Evolutionary conservation across 1,284 basidiomycete genomes (phyloP).

Genomic region (Hymenochaete sp.): DNA sequence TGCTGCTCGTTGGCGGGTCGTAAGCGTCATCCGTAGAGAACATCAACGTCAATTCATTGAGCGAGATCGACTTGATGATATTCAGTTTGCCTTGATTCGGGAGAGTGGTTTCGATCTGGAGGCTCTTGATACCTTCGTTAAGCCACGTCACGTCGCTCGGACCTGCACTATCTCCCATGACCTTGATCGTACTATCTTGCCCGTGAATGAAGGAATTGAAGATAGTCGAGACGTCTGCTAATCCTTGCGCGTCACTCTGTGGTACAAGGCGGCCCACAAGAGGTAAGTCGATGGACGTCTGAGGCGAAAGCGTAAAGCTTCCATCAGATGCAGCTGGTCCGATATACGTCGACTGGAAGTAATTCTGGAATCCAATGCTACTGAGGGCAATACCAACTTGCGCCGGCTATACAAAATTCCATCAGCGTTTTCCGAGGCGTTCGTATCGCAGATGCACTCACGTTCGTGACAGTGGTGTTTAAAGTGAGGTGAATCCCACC

Average conservation of each 20-base stretch:
- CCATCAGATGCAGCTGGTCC: slow-evolving; percentile 48
- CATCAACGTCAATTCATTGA: slow-evolving; percentile 56
- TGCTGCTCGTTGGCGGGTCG: slow-evolving; percentile 50
- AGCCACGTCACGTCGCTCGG: slow-evolving; percentile 63
- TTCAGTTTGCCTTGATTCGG: slow-evolving; percentile 57
- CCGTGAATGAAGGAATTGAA: slow-evolving; percentile 74
- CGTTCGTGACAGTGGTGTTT: slow-evolving; percentile 53
- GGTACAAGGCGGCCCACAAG: slow-evolving; percentile 60
- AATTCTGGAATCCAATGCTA: slow-evolving; percentile 56
- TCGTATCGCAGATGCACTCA: slow-evolving; percentile 25
- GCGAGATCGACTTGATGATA: slow-evolving; percentile 57
- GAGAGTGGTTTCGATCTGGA: slow-evolving; percentile 52
- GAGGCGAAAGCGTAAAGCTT: slow-evolving; percentile 48
- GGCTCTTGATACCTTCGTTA: slow-evolving; percentile 63
- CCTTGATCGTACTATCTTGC: slow-evolving; percentile 49
- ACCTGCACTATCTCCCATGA: slow-evolving; percentile 58
- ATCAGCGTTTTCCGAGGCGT: slow-evolving; percentile 1
- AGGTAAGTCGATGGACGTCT: slow-evolving; percentile 44
- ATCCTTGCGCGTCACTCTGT: slow-evolving; percentile 44
- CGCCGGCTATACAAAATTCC: slow-evolving; percentile 42
- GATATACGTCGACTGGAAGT: slow-evolving; percentile 44
- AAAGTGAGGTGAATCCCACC: slow-evolving; percentile 71
- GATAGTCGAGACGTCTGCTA: slow-evolving; percentile 53
- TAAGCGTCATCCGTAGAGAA: slow-evolving; percentile 53
- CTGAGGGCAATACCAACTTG: slow-evolving; percentile 68